Conservation (phyloP, 306 rosid species). For the Vicia sativa region DNA sequence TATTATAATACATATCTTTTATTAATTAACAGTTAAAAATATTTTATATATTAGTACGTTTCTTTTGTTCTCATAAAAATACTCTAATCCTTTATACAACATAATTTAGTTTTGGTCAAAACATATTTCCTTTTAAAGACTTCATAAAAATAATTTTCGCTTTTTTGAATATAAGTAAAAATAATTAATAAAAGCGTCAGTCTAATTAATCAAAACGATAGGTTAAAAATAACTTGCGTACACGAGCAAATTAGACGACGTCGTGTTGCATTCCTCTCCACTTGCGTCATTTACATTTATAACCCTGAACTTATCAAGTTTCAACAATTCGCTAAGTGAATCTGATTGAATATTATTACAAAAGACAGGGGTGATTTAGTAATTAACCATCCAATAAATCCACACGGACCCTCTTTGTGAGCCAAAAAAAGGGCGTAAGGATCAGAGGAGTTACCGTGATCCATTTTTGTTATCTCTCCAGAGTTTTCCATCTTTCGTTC, state of each 20-base stretch:
- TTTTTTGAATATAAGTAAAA: background rate
- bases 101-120: too few relatives aligned
- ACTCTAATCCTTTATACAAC: too few relatives aligned
- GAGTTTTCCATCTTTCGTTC: constrained; percentile 26
- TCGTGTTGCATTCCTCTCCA: constrained; percentile 20
- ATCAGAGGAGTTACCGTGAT: constrained; percentile 81
- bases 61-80: too few relatives aligned
- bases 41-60: too few relatives aligned
- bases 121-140: too few relatives aligned
- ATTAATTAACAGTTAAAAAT: too few relatives aligned
- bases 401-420: constrained; percentile 33
- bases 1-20: too few relatives aligned
- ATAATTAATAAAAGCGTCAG: background rate
- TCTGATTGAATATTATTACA: constrained; percentile 4
- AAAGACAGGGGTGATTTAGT: constrained; percentile 13
- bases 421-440: constrained; percentile 54
- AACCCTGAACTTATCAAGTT: constrained; percentile 3
- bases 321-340: background rate
- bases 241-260: constrained; percentile 24
- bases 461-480: constrained; percentile 47
- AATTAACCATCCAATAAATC: constrained; percentile 20
- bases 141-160: background rate
- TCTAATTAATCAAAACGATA: background rate
- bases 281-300: constrained; percentile 1
- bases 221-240: constrained; percentile 2